These are phyloP conservation scores for Aspergillus brunneoviolaceus DNA, from an alignment of 2,329 filamentous ascomycete genomes.

Conservation along the genomic window DNA sequence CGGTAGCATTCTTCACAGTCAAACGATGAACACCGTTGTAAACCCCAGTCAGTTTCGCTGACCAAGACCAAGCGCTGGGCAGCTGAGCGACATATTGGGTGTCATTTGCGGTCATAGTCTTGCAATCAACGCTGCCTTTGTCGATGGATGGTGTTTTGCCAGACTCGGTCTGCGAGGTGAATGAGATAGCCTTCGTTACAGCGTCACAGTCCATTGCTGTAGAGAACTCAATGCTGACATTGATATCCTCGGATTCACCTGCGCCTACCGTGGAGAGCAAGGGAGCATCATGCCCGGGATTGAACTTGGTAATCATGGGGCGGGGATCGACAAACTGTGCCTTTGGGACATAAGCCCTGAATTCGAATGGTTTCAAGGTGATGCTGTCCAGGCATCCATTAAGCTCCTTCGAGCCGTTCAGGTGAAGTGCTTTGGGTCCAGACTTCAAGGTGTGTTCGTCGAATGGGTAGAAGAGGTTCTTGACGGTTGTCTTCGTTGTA, in stretches of 20 bases:
- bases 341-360: slow-evolving; percentile 59
- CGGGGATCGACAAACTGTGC: slow-evolving; percentile 51
- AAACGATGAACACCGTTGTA: slow-evolving; percentile 62
- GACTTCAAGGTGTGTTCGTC: slow-evolving; percentile 54
- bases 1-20: slow-evolving; percentile 56
- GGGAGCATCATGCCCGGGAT: slow-evolving; percentile 61
- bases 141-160: slow-evolving; percentile 48
- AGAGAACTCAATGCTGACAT: slow-evolving; percentile 60
- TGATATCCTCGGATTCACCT: slow-evolving; percentile 45
- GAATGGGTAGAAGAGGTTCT: slow-evolving; percentile 63
- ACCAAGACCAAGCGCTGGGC: slow-evolving; percentile 55
- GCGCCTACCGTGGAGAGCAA: slow-evolving; percentile 50
- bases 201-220: slow-evolving; percentile 61
- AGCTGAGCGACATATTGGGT: slow-evolving; percentile 52
- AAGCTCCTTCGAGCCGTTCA: slow-evolving; percentile 47
- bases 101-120: slow-evolving; percentile 35
- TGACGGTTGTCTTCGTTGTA: slow-evolving; percentile 54
- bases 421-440: slow-evolving; percentile 47
- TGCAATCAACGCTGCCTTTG: slow-evolving; percentile 47
- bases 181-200: slow-evolving; percentile 50
- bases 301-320: slow-evolving; percentile 61
- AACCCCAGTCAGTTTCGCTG: slow-evolving; percentile 54
- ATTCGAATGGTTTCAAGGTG: slow-evolving; percentile 57
- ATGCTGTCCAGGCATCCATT: slow-evolving; percentile 59
- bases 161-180: slow-evolving; percentile 55